Base-by-base conservation (phyloP, 345 rosid species). In the Murraya paniculata region DNA sequence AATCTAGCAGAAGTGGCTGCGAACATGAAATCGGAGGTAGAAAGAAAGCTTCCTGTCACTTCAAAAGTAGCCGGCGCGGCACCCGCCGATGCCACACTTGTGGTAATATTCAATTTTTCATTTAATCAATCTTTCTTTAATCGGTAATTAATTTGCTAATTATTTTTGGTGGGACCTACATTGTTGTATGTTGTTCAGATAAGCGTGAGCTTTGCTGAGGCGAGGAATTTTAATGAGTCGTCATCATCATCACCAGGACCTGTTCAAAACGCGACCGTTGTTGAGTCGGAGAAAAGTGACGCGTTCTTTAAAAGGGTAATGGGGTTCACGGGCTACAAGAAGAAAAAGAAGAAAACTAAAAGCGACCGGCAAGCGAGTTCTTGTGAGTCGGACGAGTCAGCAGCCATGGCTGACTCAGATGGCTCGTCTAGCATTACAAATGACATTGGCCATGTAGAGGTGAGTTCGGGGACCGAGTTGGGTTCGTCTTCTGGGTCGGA, bases 1-100 rank as follows among this genome's bases (percentile, higher is more conserved):
- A 86, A 86, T 77, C 39, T 86, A 38, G 83, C 85, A 9, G 86
- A 83, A 77, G 10, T 77, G 62, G 82, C 77, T 9, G 65, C 79
- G 11, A 79, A 39, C 41, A 45, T 39, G 77, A 82, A 79, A 33
- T 70, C 86, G 55, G 16, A 64, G 28, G 70, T 71, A 0, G 77
- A 79, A 62, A 71, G 45, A 56, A 83, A 71, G 72, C 72, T 83
- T 61, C 85, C 85, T 1, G 19, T 86, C 55, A 30, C 82, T 16
- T 71, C 82, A 45, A 76, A 67, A 72, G 50, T 79, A 0, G 76
- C 72, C 24, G 85, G 78, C 16, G 77, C 50, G 4, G 33, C 58
- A 66, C 0, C 13, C 66, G 0, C 9, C 25, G 64, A 83, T 62
- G 88, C 85, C 57, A 74, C 71, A 9, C 88, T 86, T 21, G 25